Evolutionary conservation across 2,329 filamentous ascomycete genomes (phyloP).

Genomic region (Colletotrichum plurivorum): DNA sequence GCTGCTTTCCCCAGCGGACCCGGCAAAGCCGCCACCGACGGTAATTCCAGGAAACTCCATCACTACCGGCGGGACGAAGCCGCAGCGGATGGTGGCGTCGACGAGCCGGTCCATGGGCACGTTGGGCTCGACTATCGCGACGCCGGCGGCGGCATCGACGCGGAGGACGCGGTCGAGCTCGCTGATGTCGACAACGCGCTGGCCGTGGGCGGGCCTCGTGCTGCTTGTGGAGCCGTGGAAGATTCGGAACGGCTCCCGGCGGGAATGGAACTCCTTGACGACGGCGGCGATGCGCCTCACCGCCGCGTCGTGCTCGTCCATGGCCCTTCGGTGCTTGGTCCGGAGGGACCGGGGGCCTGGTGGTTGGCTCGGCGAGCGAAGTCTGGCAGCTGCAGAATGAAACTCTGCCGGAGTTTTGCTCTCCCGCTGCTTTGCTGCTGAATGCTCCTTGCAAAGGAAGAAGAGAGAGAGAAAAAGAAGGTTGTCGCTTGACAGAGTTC

Average conservation of each 20-base stretch:
- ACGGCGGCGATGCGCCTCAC: conserved; percentile 60
- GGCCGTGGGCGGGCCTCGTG: conserved; percentile 70
- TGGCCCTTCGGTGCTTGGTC: conserved; percentile 30
- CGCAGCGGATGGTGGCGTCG: conserved; percentile 67
- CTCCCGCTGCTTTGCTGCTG: background rate
- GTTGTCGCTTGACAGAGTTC: conserved; percentile 4
- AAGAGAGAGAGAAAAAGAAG: background rate
- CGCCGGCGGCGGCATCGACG: conserved; percentile 67
- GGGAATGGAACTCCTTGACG: conserved; percentile 59
- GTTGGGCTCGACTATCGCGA: conserved; percentile 78
- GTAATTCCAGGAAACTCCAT: conserved; percentile 84
- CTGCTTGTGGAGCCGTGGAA: conserved; percentile 85
- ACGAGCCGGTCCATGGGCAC: conserved; percentile 77
- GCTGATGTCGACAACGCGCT: conserved; percentile 78
- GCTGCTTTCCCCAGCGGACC: conserved; percentile 77
- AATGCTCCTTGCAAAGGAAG: background rate
- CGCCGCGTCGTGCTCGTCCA: conserved; percentile 61
- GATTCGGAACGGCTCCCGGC: conserved; percentile 75
- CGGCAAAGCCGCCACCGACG: conserved; percentile 76
- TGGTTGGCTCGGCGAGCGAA: background rate
- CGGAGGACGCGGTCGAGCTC: conserved; percentile 72
- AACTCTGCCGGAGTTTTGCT: conserved; percentile 18
- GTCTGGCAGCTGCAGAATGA: conserved; percentile 16
- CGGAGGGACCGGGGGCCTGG: background rate
- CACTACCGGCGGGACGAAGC: conserved; percentile 75